Evolutionary conservation across 2,329 filamentous ascomycete genomes (phyloP), one percentile per base, ranked within the genome.

Genomic region (Ceratocystis destructans): DNA sequence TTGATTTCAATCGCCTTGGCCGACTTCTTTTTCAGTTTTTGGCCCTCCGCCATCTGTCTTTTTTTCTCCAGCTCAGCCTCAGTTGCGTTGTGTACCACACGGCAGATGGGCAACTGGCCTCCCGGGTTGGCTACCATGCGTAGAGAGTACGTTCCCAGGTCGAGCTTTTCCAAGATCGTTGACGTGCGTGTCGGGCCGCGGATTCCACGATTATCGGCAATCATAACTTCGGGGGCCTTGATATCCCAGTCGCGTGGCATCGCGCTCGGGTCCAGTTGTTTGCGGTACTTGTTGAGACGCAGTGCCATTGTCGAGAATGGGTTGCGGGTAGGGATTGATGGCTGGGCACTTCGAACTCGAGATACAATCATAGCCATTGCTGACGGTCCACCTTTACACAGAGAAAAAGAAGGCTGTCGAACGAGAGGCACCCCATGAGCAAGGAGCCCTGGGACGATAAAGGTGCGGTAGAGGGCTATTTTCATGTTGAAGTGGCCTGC

Each of bases 1-100:
- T 90, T 93, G 71, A 97, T 71, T 76, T 96, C 92, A n/a, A 96
- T 75, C 73, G 87, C 87, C 77, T 96, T 96, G 70, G 78, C 79
- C 45, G 77, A 68, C 70, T 75, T 73, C 69, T 76, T 72, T 71
- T 71, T 70, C 67, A 77, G 76, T 59, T 78, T 77, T 70, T 73
- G 78, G 71, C 76, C 75, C 69, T 77, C 77, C 69, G 76, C 77
- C 68, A 79, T 75, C 69, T 79, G 79, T 53, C 74, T 70, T 62
- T 75, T 73, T 70, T 78, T 75, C 68, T 76, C 75, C 64, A 73
- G 74, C 75, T 70, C 78, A 71, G 72, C 78, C 65, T 81, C 76
- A 1, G 78, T 81, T 59, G 75, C 74, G 70, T 85, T 86, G 73
- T 84, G 80, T 37, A 89, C 73, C 59, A 96, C 78, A 71, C 85